Evolutionary conservation across 2,329 filamentous ascomycete genomes (phyloP), one percentile per base, ranked within the genome.

Genomic region (Fusarium sambucinum): DNA sequence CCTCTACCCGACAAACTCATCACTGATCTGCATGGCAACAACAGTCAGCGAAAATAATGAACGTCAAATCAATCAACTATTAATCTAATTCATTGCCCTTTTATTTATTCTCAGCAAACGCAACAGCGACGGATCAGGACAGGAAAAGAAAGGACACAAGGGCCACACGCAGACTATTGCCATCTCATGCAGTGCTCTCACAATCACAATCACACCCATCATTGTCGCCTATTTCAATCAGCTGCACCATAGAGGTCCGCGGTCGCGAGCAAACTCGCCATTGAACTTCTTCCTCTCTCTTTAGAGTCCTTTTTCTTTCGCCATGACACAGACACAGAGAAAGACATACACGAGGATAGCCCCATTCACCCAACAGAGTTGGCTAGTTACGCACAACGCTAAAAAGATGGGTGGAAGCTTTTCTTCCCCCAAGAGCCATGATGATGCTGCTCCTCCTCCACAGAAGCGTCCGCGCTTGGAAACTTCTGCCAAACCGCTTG

Each of bases 361-460:
- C 58, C 85, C 86, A 63, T 87, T 85, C 76, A 82, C 87, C 62
- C 83, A 86, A 69, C 82, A 85, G 74, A 86, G 84, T 74, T 86
- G 83, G 84, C 79, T 82, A 66, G 81, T 78, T 64, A 81, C 80
- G 47, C 77, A 85, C 74, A 81, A 81, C 61, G 78, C 81, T 63
- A 80, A 83, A 72, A 72, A 75, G 61, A 84, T 85, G 82, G 82
- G 82, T 45, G 68, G 55, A 35, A 61, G 40, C 19, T 62, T 73
- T 48, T 74, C 73, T 42, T 66, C 71, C 37, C 71, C 68, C 8
- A 74, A 73, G 46, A 73, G 77, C 46, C 80, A 80, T 57, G 77
- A 80, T 42, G 74, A 77, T 59, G 68, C 67, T 35, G 82, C 81
- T 47, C 78, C 84, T 32, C 83, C 81, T 46, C 78, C 84, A 11